phyloP scores from a whole-genome alignment of 2,329 filamentous ascomycete genomes.

The Bipolaris zeicola region DNA sequence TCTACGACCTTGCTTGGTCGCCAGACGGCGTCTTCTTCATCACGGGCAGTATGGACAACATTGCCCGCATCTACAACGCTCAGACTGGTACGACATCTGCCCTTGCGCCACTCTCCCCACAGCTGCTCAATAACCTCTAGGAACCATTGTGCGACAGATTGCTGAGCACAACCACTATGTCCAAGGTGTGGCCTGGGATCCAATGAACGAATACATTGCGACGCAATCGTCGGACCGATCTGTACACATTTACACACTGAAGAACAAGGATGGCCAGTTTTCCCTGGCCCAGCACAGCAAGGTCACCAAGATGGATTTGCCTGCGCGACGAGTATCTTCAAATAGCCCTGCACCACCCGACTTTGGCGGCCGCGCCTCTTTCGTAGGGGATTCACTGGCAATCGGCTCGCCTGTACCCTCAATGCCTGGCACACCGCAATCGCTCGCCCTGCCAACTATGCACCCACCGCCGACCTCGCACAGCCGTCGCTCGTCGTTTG shows the following conservation, averaged over 20 bases:
- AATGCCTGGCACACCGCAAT: slow-evolving; percentile 90
- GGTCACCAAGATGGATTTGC: slow-evolving; percentile 91
- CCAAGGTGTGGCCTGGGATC: slow-evolving; percentile 98
- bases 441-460: slow-evolving; percentile 82
- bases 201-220: slow-evolving; percentile 95
- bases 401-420: slow-evolving; percentile 85
- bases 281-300: slow-evolving; percentile 79
- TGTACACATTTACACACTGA: slow-evolving; percentile 95
- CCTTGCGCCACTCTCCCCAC: slow-evolving; percentile 9
- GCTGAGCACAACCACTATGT: slow-evolving; percentile 98
- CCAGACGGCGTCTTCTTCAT: slow-evolving; percentile 97
- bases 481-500: slow-evolving; percentile 92
- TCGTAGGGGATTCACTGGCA: slow-evolving; percentile 59
- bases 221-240: slow-evolving; percentile 98
- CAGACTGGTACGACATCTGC: slow-evolving; percentile 70
- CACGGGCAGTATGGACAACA: slow-evolving; percentile 98
- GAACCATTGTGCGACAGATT: slow-evolving; percentile 75
- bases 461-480: slow-evolving; percentile 92
- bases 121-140: slow-evolving; percentile 31
- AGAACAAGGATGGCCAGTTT: slow-evolving; percentile 95
- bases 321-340: slow-evolving; percentile 84
- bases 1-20: slow-evolving; percentile 98
- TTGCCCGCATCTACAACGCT: slow-evolving; percentile 95
- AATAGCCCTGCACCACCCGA: slow-evolving; percentile 92
- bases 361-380: slow-evolving; percentile 68